These are phyloP conservation scores for Komagataea norvegica DNA, from an alignment of 1,139 yeast species.

Conservation along the genomic window DNA sequence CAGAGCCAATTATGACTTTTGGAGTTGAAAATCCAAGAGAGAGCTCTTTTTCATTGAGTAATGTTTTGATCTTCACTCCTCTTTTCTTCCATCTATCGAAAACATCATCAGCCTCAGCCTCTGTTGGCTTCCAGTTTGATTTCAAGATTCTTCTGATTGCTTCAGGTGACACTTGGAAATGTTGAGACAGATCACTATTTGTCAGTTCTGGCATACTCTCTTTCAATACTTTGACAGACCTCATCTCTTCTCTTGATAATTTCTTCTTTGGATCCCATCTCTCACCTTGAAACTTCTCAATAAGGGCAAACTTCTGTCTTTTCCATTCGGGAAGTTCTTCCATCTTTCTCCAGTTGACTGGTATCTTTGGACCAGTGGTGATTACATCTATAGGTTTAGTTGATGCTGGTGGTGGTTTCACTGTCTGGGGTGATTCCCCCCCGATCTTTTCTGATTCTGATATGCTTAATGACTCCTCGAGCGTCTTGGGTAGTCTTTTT, in stretches of 20 bases:
- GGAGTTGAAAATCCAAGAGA: conserved; percentile 1
- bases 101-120: conserved; percentile 44
- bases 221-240: conserved; percentile 55
- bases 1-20: conserved; percentile 12
- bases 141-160: conserved; percentile 75
- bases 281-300: conserved; percentile 51
- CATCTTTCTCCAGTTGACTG: conserved; percentile 22
- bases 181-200: conserved; percentile 55
- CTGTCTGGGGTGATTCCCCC: not conserved
- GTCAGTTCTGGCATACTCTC: conserved; percentile 54
- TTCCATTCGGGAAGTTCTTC: conserved; percentile 54
- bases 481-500: conserved; percentile 10
- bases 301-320: conserved; percentile 57
- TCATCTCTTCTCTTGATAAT: conserved; percentile 67
- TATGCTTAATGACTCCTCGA: conserved; percentile 9
- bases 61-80: conserved; percentile 32
- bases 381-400: conserved; percentile 17
- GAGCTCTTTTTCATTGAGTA: conserved; percentile 9
- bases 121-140: conserved; percentile 70
- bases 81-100: conserved; percentile 47
- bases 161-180: conserved; percentile 74
- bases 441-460: not conserved
- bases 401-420: not conserved
- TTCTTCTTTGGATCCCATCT: conserved; percentile 65
- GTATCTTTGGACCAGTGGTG: conserved; percentile 20